phyloP scores from a whole-genome alignment of 176 grass and related monocot species.

The Chrysopogon serrulatus region DNA sequence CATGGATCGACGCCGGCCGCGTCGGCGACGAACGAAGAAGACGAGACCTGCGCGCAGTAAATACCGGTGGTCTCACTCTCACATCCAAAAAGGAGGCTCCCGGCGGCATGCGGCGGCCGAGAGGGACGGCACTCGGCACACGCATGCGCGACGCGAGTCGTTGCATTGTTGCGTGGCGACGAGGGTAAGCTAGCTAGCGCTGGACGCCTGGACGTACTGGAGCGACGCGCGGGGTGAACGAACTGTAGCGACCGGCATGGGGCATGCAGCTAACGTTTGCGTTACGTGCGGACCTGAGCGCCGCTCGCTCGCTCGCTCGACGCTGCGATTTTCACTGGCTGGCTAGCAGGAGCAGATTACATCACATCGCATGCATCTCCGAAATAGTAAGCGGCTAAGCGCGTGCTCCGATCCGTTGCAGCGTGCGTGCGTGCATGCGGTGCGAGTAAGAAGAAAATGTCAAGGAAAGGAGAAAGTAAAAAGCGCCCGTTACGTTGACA shows the following conservation, averaged over 20 bases:
- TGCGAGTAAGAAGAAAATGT: not conserved
- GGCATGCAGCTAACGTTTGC: not conserved
- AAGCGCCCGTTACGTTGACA: not conserved
- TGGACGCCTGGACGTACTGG: too few species aligned
- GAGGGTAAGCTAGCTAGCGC: too few species aligned
- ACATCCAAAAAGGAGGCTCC: not conserved
- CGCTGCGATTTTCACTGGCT: not conserved
- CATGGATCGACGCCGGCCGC: not conserved
- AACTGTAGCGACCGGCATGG: too few species aligned
- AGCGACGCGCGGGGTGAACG: too few species aligned
- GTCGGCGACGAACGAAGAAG: not conserved
- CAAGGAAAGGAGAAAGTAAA: constrained; percentile 15
- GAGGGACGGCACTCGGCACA: constrained; percentile 16
- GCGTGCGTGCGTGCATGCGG: not conserved
- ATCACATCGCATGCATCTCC: not conserved
- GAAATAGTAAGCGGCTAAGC: too few species aligned
- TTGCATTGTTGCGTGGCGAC: too few species aligned
- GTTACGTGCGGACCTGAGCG: not conserved
- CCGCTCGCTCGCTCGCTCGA: too few species aligned
- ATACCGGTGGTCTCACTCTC: not conserved
- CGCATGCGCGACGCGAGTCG: not conserved
- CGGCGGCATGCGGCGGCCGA: not conserved
- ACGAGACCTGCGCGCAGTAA: not conserved
- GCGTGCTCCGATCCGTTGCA: too few species aligned
- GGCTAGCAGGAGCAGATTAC: not conserved